Conservation (phyloP, 2,329 filamentous ascomycete species). For the Aureobasidium sp. region DNA sequence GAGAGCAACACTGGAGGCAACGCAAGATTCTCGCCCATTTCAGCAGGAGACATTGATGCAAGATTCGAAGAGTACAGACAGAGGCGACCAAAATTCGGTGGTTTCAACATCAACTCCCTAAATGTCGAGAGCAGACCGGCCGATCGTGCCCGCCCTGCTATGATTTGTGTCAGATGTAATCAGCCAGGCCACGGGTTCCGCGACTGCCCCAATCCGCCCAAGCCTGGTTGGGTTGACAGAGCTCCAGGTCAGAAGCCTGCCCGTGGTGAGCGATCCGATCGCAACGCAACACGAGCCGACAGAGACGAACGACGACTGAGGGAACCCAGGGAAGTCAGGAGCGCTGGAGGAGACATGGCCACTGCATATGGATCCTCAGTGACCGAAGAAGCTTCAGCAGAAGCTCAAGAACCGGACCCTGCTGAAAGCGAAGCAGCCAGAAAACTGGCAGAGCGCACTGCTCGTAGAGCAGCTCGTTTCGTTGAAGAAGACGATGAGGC, state of each 20-base stretch:
- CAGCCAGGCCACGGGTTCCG: slow-evolving; percentile 7
- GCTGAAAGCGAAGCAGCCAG: slow-evolving; percentile 15
- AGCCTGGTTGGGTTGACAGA: slow-evolving; percentile 9
- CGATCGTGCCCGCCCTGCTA: not conserved
- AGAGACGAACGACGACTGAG: slow-evolving; percentile 8
- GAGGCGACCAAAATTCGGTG: not conserved
- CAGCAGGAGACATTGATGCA: slow-evolving; percentile 18
- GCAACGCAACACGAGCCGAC: not conserved
- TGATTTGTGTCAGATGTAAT: slow-evolving; percentile 2
- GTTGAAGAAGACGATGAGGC: slow-evolving; percentile 14
- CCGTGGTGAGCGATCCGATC: not conserved
- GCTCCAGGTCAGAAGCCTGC: not conserved
- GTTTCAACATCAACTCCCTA: slow-evolving; percentile 5
- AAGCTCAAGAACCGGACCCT: not conserved
- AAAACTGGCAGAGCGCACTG: slow-evolving; percentile 6
- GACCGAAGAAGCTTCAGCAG: not conserved
- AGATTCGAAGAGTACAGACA: slow-evolving; percentile 20
- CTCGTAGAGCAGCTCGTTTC: slow-evolving; percentile 15
- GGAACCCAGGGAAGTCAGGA: not conserved
- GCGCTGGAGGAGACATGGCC: slow-evolving; percentile 7
- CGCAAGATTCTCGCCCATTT: not conserved
- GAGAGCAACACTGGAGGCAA: not conserved
- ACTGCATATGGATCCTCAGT: not conserved
- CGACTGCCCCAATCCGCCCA: slow-evolving; percentile 8
- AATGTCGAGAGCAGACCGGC: not conserved